Evolutionary conservation across 164 flowering plant genomes (phyloP), one percentile per base, ranked within the genome.

Genomic region (Akebia trifoliata): DNA sequence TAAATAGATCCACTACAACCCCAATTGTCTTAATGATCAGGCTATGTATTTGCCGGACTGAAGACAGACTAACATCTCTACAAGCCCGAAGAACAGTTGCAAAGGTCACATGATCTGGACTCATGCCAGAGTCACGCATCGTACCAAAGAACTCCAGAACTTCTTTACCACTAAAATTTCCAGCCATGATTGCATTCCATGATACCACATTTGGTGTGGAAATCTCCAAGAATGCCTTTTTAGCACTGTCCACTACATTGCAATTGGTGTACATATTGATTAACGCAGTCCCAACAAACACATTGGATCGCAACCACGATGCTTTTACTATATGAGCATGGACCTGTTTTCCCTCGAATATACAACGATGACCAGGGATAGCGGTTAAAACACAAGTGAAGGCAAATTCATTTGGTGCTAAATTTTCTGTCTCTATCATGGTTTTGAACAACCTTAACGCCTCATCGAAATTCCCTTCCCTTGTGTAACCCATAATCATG

Each of bases 181-280:
- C 74, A 58, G 54, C 60, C 61, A 70, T 47, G 26, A 62, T 20
- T 54, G 67, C 70, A 70, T 70, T 70, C 67, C 74, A 70, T 0
- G 70, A 61, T 32, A 58, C 63, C 5, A 47, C 66, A 61, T 32
- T 70, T 2, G 63, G 74, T 14, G 4, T 24, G 4, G 45, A 25
- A 35, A 58, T 58, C 40, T 54, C 64, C 14, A 34, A 62, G 25
- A 70, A 70, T 6, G 59, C 61, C 50, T 25, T 54, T 29, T 54
- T 45, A 14, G 70, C 67, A 47, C 47, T 28, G 9, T 47, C 60
- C 51, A 51, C 50, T 29, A 25, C 18, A 18, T 56, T 18, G 36
- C 70, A 59, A 43, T 62, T 66, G 21, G 20, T 59, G 32, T 70
- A 70, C 70, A 66, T 38, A 54, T 66, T 43, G 26, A 70, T 39